These are phyloP conservation scores for Plasmodium fragile DNA, from an alignment of 169 alveolate species.

Conservation along the genomic window DNA sequence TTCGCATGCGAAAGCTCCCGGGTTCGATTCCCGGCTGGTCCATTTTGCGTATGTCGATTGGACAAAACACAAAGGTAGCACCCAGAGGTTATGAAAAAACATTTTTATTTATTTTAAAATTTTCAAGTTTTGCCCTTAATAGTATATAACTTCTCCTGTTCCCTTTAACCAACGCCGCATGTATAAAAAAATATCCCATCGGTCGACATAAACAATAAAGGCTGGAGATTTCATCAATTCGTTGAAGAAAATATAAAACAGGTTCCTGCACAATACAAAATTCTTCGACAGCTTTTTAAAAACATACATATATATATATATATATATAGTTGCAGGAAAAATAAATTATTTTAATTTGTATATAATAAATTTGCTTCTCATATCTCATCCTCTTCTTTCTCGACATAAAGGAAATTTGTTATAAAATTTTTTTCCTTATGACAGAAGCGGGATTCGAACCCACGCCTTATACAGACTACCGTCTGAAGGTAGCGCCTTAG, in stretches of 20 bases:
- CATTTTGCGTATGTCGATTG: constrained; percentile 73
- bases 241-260: not conserved
- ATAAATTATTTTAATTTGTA: too few relatives aligned
- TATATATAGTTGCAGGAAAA: too few relatives aligned
- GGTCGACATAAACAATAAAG: not conserved
- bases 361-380: too few relatives aligned
- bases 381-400: not conserved
- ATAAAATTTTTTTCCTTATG: not conserved
- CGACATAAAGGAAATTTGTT: not conserved
- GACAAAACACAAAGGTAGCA: too few relatives aligned
- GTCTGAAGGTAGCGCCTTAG: constrained; percentile 79
- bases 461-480: constrained; percentile 79
- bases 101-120: too few relatives aligned
- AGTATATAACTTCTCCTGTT: too few relatives aligned
- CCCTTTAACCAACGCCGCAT: not conserved
- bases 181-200: not conserved
- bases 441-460: constrained; percentile 81
- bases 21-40: constrained; percentile 97
- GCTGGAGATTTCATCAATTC: not conserved
- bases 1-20: constrained; percentile 98
- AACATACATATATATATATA: too few relatives aligned
- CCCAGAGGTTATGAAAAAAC: too few relatives aligned
- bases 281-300: not conserved
- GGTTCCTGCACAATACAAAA: not conserved
- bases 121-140: too few relatives aligned